Percentiles rank a stretch among this genome's conserved stretches.
Conservation (phyloP, 495 filamentous ascomycete genomes). For the Hypoxylon intermedium region DNA sequence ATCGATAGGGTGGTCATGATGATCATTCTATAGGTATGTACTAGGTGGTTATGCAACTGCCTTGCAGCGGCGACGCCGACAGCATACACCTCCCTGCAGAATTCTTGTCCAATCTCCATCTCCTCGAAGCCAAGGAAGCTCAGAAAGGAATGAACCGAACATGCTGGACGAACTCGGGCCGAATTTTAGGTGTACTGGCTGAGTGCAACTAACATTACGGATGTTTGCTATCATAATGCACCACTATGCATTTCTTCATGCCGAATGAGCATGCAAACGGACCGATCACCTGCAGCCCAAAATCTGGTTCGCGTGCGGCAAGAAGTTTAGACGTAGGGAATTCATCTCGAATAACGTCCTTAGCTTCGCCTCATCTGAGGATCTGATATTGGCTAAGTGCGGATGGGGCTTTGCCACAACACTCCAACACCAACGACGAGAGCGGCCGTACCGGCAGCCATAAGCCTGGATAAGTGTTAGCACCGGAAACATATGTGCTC, state of each 20-base stretch:
- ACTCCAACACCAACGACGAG: constrained; percentile 25
- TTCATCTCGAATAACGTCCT: background rate
- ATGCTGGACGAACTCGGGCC: background rate
- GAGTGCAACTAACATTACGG: too few species aligned
- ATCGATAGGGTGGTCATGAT: too few species aligned
- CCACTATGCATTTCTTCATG: background rate
- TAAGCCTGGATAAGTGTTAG: constrained; percentile 19
- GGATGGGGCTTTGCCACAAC: constrained; percentile 22
- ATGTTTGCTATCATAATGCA: constrained; percentile 13
- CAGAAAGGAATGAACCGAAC: background rate
- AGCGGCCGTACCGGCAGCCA: constrained; percentile 19
- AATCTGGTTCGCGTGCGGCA: constrained; percentile 6
- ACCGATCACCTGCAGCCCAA: background rate
- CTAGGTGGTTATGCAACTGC: background rate
- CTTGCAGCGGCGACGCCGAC: background rate
- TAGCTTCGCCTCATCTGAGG: constrained; percentile 11
- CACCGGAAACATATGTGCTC: background rate
- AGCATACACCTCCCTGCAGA: background rate
- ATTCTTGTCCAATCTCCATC: background rate
- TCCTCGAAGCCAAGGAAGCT: background rate
- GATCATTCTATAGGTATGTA: too few species aligned
- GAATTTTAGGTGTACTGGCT: too few species aligned
- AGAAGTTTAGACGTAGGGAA: background rate
- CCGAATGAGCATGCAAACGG: constrained; percentile 16
- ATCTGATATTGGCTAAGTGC: background rate